Evolutionary conservation across 345 rosid genomes (phyloP).

Genomic region (Hibiscus trionum): DNA sequence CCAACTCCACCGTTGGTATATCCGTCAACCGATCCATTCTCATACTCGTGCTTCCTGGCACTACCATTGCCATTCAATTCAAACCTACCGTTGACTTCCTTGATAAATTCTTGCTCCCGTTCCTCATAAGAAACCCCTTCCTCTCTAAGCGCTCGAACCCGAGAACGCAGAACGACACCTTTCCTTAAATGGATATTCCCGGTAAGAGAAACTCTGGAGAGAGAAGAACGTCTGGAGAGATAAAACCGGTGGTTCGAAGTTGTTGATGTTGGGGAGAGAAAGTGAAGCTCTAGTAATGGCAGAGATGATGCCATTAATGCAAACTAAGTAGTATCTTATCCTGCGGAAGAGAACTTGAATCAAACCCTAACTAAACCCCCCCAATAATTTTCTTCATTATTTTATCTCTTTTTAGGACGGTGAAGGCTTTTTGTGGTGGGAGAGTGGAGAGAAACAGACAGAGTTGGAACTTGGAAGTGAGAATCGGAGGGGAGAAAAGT

Average conservation of each 20-base stretch:
- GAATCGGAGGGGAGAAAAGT: slow-evolving; percentile 12
- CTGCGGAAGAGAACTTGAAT: not conserved
- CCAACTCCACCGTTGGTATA: slow-evolving; percentile 24
- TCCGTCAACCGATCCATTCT: slow-evolving; percentile 11
- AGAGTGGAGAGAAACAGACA: slow-evolving; percentile 6
- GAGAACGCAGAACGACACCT: slow-evolving; percentile 17
- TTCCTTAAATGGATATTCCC: slow-evolving; percentile 5
- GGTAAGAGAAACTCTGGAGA: slow-evolving; percentile 22
- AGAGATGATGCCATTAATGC: slow-evolving; percentile 45
- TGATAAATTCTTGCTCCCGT: slow-evolving; percentile 8
- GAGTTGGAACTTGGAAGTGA: not conserved
- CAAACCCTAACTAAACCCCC: slow-evolving; percentile 23
- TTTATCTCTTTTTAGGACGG: not conserved
- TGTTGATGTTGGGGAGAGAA: slow-evolving; percentile 29
- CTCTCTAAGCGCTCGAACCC: slow-evolving; percentile 40
- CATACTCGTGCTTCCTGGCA: not conserved
- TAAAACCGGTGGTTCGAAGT: slow-evolving; percentile 17
- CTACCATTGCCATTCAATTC: slow-evolving; percentile 4
- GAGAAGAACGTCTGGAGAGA: slow-evolving; percentile 17
- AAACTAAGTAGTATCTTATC: not conserved
- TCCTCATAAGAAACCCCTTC: slow-evolving; percentile 25
- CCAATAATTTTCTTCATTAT: not conserved
- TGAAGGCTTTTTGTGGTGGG: slow-evolving; percentile 12
- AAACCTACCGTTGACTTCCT: slow-evolving; percentile 10
- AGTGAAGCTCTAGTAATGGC: slow-evolving; percentile 35